Percentiles rank a stretch among this genome's conserved stretches.
Conservation (phyloP, 345 rosid species). For the Passiflora organensis region DNA sequence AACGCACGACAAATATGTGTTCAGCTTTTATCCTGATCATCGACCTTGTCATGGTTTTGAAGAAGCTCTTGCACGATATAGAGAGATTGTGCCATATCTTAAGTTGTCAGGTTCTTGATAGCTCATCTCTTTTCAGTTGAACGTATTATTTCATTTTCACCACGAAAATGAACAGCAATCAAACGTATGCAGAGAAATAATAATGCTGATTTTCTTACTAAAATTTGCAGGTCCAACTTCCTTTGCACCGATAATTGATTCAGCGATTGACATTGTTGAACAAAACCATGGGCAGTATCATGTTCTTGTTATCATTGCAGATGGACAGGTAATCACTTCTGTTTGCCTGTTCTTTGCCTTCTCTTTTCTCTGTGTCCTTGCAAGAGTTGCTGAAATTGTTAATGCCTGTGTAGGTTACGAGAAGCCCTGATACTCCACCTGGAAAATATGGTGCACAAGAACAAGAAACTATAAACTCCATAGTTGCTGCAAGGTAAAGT, state of each 20-base stretch:
- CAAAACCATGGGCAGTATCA: constrained; percentile 69
- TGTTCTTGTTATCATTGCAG: constrained; percentile 87
- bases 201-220: not conserved
- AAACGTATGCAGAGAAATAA: not conserved
- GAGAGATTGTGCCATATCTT: constrained; percentile 67
- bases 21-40: constrained; percentile 67
- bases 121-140: constrained; percentile 8
- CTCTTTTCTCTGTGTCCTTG: constrained; percentile 1
- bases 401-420: constrained; percentile 54
- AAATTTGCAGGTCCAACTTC: constrained; percentile 78
- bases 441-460: constrained; percentile 80
- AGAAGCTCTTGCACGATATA: constrained; percentile 65
- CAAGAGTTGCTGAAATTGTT: too few species aligned
- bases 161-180: not conserved
- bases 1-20: constrained; percentile 65
- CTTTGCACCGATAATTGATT: constrained; percentile 83
- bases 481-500: constrained; percentile 83
- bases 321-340: constrained; percentile 66
- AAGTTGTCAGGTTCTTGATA: constrained; percentile 59
- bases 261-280: constrained; percentile 80
- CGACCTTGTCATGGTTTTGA: constrained; percentile 70
- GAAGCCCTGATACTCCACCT: constrained; percentile 48
- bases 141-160: too few species aligned
- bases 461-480: constrained; percentile 72
- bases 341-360: constrained; percentile 3